These are phyloP conservation scores for Clonostachys sp. DNA, from an alignment of 2,329 filamentous ascomycete species.

Conservation along the genomic window DNA sequence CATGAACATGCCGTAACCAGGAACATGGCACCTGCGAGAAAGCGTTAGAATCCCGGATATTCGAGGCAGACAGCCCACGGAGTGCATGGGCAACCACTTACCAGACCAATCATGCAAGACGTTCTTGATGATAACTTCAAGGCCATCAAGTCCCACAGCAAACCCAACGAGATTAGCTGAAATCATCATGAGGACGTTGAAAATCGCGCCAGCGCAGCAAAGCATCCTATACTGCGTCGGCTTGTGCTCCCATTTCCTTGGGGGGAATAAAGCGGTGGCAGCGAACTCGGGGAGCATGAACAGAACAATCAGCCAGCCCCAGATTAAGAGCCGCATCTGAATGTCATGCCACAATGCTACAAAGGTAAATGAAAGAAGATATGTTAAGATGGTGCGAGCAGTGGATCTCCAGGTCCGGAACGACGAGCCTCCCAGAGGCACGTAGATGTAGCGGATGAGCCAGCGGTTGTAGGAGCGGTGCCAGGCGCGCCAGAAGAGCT, in stretches of 20 bases:
- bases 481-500: constrained; percentile 95
- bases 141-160: constrained; percentile 83
- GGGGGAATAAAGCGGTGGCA: constrained; percentile 67
- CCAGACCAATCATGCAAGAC: constrained; percentile 73
- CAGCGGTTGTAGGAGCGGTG: constrained; percentile 94
- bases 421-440: constrained; percentile 75
- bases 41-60: no score
- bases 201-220: constrained; percentile 75
- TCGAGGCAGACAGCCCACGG: no score
- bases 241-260: constrained; percentile 61
- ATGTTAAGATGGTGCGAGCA: constrained; percentile 65
- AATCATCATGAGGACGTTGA: constrained; percentile 93
- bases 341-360: constrained; percentile 99
- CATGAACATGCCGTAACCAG: constrained; percentile 65
- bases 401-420: constrained; percentile 38
- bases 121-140: constrained; percentile 69
- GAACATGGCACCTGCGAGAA: constrained; percentile 60
- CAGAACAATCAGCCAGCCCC: constrained; percentile 94
- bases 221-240: constrained; percentile 75
- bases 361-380: constrained; percentile 86
- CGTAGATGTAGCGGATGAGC: constrained; percentile 89
- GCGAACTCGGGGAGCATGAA: constrained; percentile 90
- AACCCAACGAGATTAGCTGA: constrained; percentile 92
- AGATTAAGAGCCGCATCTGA: constrained; percentile 81
- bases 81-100: constrained; percentile 20